Base-by-base conservation (phyloP, 768 basidiomycete genomes). In the Tylopilus subfusipes region DNA sequence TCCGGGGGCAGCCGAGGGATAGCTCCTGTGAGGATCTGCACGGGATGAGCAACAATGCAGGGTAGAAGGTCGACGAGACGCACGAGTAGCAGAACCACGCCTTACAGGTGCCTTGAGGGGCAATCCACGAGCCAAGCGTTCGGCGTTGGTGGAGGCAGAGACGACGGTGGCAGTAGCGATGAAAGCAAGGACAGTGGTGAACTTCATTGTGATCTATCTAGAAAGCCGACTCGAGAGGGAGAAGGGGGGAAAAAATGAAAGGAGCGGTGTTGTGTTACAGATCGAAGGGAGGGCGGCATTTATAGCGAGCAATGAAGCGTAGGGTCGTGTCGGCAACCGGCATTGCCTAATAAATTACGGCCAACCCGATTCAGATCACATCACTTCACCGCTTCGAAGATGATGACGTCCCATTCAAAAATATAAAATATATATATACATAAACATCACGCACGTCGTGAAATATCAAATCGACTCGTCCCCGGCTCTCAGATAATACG, bases 91-190 rank as follows among this genome's bases (percentile, higher is more conserved):
- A 1, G 75, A 72, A 1, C 57, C 72, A 22, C 68, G 70, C 44
- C 56, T 66, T 22, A 9, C 43, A n/a, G 82, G 83, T 1, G 78
- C 68, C 1, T 73, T 64, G 18, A 81, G 83, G 27, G 73, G 64
- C 5, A 84, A 67, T 12, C 83, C 82, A 19, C 79, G 80, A 51
- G 80, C 78, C 42, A 85, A 55, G 34, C 83, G 80, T 13, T 75
- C 55, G 0, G 76, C 82, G 49, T 84, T 84, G 45, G 79, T 78
- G 50, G 79, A 77, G 13, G 72, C 70, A n/a, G 72, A 73, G 57
- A 72, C 73, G 10, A 66, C 52, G 36, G 74, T 67, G 36, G 69
- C 74, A 13, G 71, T 67, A 22, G 73, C 70, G 43, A 73, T 63
- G 51, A 80, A 57, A 48, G 78, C 66, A 57, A 78, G 57, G 49